phyloP scores from a whole-genome alignment of 2,329 filamentous ascomycete genomes.

The Aspergillus sp. region DNA sequence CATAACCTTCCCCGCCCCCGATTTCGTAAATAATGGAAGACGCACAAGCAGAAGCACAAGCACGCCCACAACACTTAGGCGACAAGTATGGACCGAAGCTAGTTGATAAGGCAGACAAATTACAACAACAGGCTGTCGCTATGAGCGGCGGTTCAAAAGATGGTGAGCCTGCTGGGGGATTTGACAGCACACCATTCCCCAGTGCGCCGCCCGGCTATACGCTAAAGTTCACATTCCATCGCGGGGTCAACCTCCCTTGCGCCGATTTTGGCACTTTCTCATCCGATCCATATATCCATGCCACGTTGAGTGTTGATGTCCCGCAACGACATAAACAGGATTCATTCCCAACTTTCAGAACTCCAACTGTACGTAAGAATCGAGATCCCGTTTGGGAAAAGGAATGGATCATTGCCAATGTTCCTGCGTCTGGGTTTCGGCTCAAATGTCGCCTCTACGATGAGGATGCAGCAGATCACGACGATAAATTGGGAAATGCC shows the following conservation, averaged over 20 bases:
- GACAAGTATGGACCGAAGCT: slow-evolving; percentile 41
- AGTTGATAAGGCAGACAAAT: slow-evolving; percentile 39
- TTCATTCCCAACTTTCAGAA: slow-evolving; percentile 70
- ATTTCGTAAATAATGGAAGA: slow-evolving; percentile 12
- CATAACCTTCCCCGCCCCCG: background rate
- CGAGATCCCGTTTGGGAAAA: slow-evolving; percentile 79
- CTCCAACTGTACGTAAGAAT: slow-evolving; percentile 69
- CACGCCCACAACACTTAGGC: slow-evolving; percentile 22
- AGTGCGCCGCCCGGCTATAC: slow-evolving; percentile 76
- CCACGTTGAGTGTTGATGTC: slow-evolving; percentile 71
- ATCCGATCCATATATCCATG: slow-evolving; percentile 79
- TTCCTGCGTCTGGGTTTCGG: slow-evolving; percentile 75
- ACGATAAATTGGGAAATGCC: slow-evolving; percentile 85
- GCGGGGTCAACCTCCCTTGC: slow-evolving; percentile 76
- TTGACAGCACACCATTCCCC: slow-evolving; percentile 75
- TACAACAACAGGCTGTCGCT: slow-evolving; percentile 35
- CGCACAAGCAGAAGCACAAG: slow-evolving; percentile 22
- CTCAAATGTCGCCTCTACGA: slow-evolving; percentile 88
- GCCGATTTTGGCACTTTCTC: slow-evolving; percentile 75
- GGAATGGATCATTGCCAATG: slow-evolving; percentile 84
- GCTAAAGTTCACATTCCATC: slow-evolving; percentile 78
- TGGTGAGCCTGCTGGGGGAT: slow-evolving; percentile 68
- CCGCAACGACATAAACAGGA: slow-evolving; percentile 82
- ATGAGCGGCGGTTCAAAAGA: slow-evolving; percentile 20
- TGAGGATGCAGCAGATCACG: slow-evolving; percentile 80